Percentiles rank a stretch among this genome's conserved stretches.
These are phyloP conservation scores for Sphagnum contortum DNA, from an alignment of 225 moss, liverwort and hornwort species.

Conservation along the genomic window DNA sequence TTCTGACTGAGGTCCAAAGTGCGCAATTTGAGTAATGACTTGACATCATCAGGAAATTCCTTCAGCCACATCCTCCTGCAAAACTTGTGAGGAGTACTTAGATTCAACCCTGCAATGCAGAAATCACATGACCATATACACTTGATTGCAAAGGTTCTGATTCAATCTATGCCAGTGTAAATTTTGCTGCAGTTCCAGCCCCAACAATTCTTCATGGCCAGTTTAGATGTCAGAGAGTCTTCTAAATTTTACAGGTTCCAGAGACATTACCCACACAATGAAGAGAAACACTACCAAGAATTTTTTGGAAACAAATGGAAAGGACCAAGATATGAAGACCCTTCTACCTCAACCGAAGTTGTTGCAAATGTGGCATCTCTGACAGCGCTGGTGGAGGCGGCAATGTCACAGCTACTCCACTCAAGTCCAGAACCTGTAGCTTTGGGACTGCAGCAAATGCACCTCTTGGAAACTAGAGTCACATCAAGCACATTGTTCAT, in stretches of 20 bases:
- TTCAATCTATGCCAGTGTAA: too few species aligned
- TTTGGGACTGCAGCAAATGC: constrained; percentile 63
- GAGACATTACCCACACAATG: too few species aligned
- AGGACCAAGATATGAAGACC: too few species aligned
- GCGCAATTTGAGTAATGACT: constrained; percentile 49
- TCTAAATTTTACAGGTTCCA: too few species aligned
- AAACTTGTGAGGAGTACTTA: neutral
- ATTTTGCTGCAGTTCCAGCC: too few species aligned
- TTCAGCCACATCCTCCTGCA: constrained; percentile 58
- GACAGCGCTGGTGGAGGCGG: constrained; percentile 65
- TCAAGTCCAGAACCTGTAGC: constrained; percentile 64
- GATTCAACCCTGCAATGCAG: too few species aligned
- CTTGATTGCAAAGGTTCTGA: too few species aligned
- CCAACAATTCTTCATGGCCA: too few species aligned
- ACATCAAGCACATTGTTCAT: neutral
- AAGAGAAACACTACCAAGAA: too few species aligned
- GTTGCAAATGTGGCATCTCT: constrained; percentile 63
- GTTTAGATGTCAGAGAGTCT: too few species aligned
- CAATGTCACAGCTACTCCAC: constrained; percentile 49
- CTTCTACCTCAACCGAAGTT: constrained; percentile 64
- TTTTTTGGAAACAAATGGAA: too few species aligned
- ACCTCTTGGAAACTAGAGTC: constrained; percentile 51
- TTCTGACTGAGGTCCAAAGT: constrained; percentile 83
- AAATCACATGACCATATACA: too few species aligned
- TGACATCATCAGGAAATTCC: constrained; percentile 79